Evolutionary conservation across 2,329 filamentous ascomycete species (phyloP).

Genomic region (Cladosporium cucumerinum): DNA sequence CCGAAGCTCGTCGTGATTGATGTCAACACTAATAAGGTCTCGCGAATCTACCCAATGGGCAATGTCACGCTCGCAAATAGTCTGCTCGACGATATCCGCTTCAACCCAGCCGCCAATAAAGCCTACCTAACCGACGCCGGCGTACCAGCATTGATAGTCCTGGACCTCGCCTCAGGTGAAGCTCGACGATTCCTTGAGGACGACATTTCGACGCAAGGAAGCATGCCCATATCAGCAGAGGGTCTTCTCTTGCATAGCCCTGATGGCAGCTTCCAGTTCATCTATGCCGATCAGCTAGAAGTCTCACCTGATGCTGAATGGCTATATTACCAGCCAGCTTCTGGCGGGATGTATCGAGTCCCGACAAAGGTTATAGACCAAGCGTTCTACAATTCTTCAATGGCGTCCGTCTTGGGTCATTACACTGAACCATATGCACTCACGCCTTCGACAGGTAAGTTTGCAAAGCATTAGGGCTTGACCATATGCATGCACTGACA

Average conservation of each 20-base stretch:
- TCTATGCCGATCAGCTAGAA: constrained; percentile 40
- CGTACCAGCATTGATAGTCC: constrained; percentile 27
- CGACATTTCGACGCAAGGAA: constrained; percentile 26
- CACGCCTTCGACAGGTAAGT: constrained; percentile 34
- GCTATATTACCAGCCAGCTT: constrained; percentile 39
- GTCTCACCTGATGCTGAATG: constrained; percentile 38
- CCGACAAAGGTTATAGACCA: constrained; percentile 35
- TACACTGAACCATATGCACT: constrained; percentile 33
- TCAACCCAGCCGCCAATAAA: constrained; percentile 28
- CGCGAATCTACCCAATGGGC: constrained; percentile 35
- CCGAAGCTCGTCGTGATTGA: constrained; percentile 38
- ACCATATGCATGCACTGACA: neutral
- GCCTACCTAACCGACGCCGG: constrained; percentile 34
- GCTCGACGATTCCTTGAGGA: constrained; percentile 31
- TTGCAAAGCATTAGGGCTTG: neutral
- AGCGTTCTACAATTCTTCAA: constrained; percentile 34
- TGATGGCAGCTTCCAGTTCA: constrained; percentile 24
- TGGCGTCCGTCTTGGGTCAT: constrained; percentile 27
- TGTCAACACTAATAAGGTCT: constrained; percentile 34
- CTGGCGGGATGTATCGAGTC: constrained; percentile 37
- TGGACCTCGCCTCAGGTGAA: constrained; percentile 26
- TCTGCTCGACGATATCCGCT: constrained; percentile 38
- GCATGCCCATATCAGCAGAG: constrained; percentile 34
- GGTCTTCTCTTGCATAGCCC: constrained; percentile 27
- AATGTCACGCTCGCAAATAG: constrained; percentile 32